Conservation (phyloP, 495 filamentous ascomycete genomes). For the Aspergillus heteromorphus region DNA sequence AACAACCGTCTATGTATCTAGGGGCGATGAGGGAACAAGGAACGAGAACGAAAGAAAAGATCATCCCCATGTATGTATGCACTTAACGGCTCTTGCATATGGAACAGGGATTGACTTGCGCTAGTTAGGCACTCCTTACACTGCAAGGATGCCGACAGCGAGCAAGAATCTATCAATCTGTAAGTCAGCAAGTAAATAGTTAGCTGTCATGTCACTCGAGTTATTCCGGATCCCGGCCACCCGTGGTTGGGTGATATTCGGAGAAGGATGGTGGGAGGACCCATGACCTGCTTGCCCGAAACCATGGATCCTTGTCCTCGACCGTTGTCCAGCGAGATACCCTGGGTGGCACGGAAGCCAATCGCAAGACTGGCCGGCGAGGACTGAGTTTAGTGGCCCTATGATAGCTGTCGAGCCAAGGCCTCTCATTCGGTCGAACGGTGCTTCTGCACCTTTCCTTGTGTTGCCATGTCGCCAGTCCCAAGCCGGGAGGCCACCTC, state of each 20-base stretch:
- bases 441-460: constrained; percentile 5
- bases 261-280: constrained; percentile 8
- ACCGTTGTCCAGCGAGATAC: constrained; percentile 1
- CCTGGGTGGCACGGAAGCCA: constrained; percentile 3
- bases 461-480: constrained; percentile 6
- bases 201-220: neutral
- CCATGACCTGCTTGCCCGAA: constrained; percentile 15
- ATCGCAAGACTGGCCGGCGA: neutral
- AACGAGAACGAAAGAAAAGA: neutral
- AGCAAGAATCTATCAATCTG: neutral
- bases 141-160: too few relatives aligned
- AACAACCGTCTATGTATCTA: neutral
- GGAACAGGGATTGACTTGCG: too few relatives aligned
- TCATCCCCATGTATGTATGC: neutral
- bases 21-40: neutral
- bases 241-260: neutral
- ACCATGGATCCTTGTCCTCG: constrained; percentile 16
- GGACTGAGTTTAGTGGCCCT: constrained; percentile 5
- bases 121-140: too few relatives aligned
- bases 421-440: constrained; percentile 2
- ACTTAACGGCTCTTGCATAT: too few relatives aligned
- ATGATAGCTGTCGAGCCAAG: neutral
- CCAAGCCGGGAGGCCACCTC: constrained; percentile 9
- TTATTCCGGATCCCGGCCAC: neutral
- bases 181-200: neutral